Evolutionary conservation across 352 stramenopile genomes (phyloP), one percentile per base, ranked within the genome.

Genomic region (Phytophthora meadii): DNA sequence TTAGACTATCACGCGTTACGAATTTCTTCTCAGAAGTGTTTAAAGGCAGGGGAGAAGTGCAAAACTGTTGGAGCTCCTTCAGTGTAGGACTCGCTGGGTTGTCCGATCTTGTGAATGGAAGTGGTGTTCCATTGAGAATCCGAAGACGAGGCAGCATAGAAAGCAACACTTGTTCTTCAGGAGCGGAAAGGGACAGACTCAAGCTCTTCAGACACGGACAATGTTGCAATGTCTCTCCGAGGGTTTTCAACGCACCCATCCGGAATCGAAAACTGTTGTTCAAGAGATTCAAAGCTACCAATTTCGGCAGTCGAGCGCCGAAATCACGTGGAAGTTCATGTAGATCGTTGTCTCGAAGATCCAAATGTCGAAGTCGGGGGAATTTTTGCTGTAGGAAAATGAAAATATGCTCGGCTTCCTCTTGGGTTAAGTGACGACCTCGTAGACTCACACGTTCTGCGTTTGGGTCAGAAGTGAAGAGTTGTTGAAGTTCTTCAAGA

Each of bases 221-320:
- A 3, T 52, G 30, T 17, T 74, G 54, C n/a, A 91, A 51, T 12
- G 75, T 74, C 5, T 81, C 68, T 5, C 68, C 71, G 5, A 93
- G 59, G 4, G 76, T 72, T 2, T 68, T 62, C 2, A 90, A 67
- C 6, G 77, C 83, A 0, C 52, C 58, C 27, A 52, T 69, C 0
- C 61, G 47, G 17, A 78, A 78, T 28, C 56, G 57, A 47, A 90
- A 81, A 4, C 53, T 62, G 14, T 93, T 93, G 40, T 71, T 65
- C 6, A 72, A 77, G 4, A 93, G 32, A 41, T 93, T 82, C 11
- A 93, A 61, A 4, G 82, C 74, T n/a, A 90, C 81, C 9, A 93
- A 75, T 34, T 72, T 71, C 0, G 82, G 76, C 12, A 91, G 41
- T 17, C 70, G 55, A 17, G 49, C 9, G 0, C 70, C 75, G 30